A percentile compares a stretch with the other conserved stretches of the same genome.
Conservation (phyloP, 768 basidiomycete species). For the Cystobasidiopsis lactophilus region DNA sequence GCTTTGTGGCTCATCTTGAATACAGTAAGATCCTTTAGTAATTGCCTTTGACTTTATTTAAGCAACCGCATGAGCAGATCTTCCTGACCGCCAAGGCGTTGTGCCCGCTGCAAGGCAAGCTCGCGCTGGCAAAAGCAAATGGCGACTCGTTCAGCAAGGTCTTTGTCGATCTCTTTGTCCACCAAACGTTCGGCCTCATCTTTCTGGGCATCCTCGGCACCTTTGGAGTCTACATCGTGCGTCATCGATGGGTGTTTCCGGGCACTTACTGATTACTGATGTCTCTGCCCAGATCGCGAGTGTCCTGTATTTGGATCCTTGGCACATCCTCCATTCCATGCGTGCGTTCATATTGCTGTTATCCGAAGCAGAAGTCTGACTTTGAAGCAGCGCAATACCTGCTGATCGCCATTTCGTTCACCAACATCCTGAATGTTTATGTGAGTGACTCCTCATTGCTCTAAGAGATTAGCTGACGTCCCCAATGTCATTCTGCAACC, state of each 20-base stretch:
- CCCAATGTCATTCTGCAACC: slow-evolving; percentile 92
- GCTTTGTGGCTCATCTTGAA: slow-evolving; percentile 60
- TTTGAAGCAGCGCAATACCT: slow-evolving; percentile 32
- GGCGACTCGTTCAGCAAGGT: slow-evolving; percentile 1
- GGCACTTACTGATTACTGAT: no score
- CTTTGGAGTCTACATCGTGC: slow-evolving; percentile 23
- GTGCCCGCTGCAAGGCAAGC: slow-evolving; percentile 17
- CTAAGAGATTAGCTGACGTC: no score
- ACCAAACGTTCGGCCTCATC: slow-evolving; percentile 15
- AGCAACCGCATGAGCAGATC: slow-evolving; percentile 24
- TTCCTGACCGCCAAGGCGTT: slow-evolving; percentile 64
- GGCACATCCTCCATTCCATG: slow-evolving; percentile 93
- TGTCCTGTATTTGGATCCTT: slow-evolving; percentile 45
- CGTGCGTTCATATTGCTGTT: slow-evolving; percentile 29
- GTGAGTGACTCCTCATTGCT: no score
- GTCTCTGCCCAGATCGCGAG: no score
- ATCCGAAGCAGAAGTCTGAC: neutral
- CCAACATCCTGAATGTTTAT: slow-evolving; percentile 78
- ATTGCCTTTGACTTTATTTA: slow-evolving; percentile 27
- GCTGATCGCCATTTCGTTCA: slow-evolving; percentile 74
- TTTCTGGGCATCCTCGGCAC: slow-evolving; percentile 19
- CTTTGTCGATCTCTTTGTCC: slow-evolving; percentile 10
- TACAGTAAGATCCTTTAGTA: slow-evolving; percentile 20
- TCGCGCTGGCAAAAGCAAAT: neutral
- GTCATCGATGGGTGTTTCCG: no score